Percentiles rank a stretch among this genome's conserved stretches.
These are phyloP conservation scores for Massarina eburnea DNA, from an alignment of 2,329 filamentous ascomycete species.

Conservation along the genomic window DNA sequence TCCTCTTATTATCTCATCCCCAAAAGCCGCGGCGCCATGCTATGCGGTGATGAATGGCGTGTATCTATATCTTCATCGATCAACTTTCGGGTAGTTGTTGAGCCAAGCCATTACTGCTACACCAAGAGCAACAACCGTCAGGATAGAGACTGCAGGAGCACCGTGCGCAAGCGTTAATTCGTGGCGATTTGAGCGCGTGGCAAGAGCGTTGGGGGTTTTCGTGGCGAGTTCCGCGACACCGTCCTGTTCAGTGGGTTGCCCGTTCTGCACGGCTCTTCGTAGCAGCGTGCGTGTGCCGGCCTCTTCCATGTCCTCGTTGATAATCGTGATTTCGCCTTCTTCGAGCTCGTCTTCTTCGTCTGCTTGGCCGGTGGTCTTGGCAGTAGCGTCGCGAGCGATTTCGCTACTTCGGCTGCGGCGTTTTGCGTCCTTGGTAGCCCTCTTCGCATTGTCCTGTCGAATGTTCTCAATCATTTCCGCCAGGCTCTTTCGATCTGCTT, in stretches of 20 bases:
- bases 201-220: slow-evolving; percentile 28
- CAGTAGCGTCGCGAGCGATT: slow-evolving; percentile 8
- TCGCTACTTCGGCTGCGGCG: slow-evolving; percentile 29
- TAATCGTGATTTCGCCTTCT: slow-evolving; percentile 41
- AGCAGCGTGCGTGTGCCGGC: slow-evolving; percentile 23
- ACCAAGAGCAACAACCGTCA: slow-evolving; percentile 44
- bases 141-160: slow-evolving; percentile 41
- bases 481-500: slow-evolving; percentile 76
- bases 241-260: slow-evolving; percentile 26
- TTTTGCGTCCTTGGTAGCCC: slow-evolving; percentile 34
- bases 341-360: slow-evolving; percentile 27
- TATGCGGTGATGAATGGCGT: slow-evolving; percentile 5
- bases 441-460: slow-evolving; percentile 64
- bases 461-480: slow-evolving; percentile 87
- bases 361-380: slow-evolving; percentile 17
- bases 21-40: slow-evolving; percentile 10
- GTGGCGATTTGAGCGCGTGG: slow-evolving; percentile 28
- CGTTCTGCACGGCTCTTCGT: slow-evolving; percentile 31
- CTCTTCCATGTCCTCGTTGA: slow-evolving; percentile 33
- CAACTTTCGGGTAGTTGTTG: slow-evolving; percentile 48
- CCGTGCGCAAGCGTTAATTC: slow-evolving; percentile 36
- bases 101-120: slow-evolving; percentile 46
- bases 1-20: slow-evolving; percentile 8
- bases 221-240: slow-evolving; percentile 10
- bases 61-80: slow-evolving; percentile 40